Conservation (phyloP, 129 eudicot genomes). For the Arctium lappa region DNA sequence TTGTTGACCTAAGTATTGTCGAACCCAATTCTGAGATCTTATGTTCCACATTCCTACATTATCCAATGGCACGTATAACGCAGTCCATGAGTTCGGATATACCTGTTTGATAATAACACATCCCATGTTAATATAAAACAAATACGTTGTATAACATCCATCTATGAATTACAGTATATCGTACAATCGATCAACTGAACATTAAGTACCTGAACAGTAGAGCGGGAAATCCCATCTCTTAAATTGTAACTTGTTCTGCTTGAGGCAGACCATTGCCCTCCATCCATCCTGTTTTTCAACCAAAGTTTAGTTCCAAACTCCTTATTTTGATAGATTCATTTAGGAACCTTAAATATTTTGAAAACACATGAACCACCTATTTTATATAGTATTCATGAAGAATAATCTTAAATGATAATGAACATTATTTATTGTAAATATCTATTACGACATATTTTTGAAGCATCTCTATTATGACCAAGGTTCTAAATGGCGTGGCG, state of each 20-base stretch:
- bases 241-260: conserved; percentile 68
- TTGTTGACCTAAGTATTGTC: conserved; percentile 91
- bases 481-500: too few species aligned
- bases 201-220: conserved; percentile 58
- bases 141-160: not conserved
- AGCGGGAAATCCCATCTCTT: conserved; percentile 72
- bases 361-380: not conserved
- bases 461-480: too few species aligned
- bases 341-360: not conserved
- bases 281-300: conserved; percentile 64
- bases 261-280: conserved; percentile 79
- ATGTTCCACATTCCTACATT: conserved; percentile 97
- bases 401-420: not conserved
- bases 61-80: conserved; percentile 78
- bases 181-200: not conserved
- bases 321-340: not conserved
- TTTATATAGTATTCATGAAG: not conserved
- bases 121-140: too few species aligned
- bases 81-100: conserved; percentile 88
- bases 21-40: conserved; percentile 80
- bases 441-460: too few species aligned
- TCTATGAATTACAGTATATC: not conserved
- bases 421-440: too few species aligned
- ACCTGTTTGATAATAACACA: conserved; percentile 34
- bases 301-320: not conserved